Conservation (phyloP, 495 filamentous ascomycete genomes). For the Trichocladium antarcticum region DNA sequence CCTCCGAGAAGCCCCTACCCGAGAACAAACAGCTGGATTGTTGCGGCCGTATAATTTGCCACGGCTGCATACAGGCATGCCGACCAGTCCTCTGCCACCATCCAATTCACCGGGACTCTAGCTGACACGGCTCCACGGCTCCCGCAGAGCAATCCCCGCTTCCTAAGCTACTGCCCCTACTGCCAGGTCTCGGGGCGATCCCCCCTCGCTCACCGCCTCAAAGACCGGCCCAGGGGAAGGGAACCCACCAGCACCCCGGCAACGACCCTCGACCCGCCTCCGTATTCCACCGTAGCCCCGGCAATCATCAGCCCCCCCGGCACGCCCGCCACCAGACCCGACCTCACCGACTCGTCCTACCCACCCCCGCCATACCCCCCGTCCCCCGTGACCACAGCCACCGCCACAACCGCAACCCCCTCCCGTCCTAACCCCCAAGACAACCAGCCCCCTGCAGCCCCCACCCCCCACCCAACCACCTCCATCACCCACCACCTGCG, state of each 20-base stretch:
- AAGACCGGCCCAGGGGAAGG: slow-evolving; percentile 18
- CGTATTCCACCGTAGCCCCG: slow-evolving; percentile 15
- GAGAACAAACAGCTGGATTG: slow-evolving; percentile 46
- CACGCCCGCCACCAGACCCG: slow-evolving; percentile 30
- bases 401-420: no score
- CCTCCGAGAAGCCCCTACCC: slow-evolving; percentile 42
- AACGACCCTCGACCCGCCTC: slow-evolving; percentile 37
- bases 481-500: slow-evolving; percentile 58
- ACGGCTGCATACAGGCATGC: slow-evolving; percentile 50
- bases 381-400: no score
- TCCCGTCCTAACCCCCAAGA: not conserved
- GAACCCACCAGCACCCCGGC: not conserved
- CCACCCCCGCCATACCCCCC: slow-evolving; percentile 24
- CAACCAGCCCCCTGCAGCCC: not conserved
- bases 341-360: no score
- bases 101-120: not conserved
- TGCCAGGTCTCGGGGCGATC: slow-evolving; percentile 33
- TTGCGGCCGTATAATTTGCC: slow-evolving; percentile 57
- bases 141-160: slow-evolving; percentile 51
- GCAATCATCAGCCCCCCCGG: slow-evolving; percentile 2
- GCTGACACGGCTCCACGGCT: not conserved
- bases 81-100: not conserved
- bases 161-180: slow-evolving; percentile 55
- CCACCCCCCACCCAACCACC: not conserved
- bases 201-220: slow-evolving; percentile 42